Percentiles rank a stretch among this genome's conserved stretches.
Evolutionary conservation across 2,329 filamentous ascomycete species (phyloP).

Genomic region (Amesomyces nigricolor): DNA sequence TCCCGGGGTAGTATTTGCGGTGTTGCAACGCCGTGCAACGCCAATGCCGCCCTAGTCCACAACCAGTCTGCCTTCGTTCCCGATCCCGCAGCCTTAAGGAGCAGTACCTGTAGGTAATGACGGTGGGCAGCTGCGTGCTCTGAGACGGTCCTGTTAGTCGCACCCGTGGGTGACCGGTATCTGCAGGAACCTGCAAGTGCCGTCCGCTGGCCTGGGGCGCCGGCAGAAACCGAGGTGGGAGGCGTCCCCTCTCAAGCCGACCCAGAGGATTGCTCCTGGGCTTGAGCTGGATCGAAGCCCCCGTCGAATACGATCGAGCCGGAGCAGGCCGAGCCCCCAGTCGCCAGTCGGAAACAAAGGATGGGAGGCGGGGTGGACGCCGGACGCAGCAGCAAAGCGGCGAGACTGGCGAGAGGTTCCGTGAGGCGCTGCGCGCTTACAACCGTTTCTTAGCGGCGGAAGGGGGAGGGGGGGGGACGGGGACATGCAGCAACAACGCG

Average conservation of each 20-base stretch:
- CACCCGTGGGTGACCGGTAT: conserved; percentile 19
- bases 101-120: conserved; percentile 14
- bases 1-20: conserved; percentile 24
- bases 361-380: conserved; percentile 10
- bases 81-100: conserved; percentile 10
- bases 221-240: conserved; percentile 22
- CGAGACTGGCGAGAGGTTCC: conserved; percentile 8
- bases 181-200: conserved; percentile 12
- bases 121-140: conserved; percentile 17
- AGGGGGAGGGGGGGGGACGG: too few species aligned
- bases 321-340: conserved; percentile 13
- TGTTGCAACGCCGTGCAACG: conserved; percentile 29
- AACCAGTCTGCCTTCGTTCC: conserved; percentile 12
- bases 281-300: conserved; percentile 9
- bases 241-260: conserved; percentile 12
- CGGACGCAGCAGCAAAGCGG: conserved; percentile 11
- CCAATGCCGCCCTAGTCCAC: conserved; percentile 26
- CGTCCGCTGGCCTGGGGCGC: conserved; percentile 8
- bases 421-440: conserved; percentile 16
- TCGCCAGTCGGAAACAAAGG: conserved; percentile 5
- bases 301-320: conserved; percentile 11
- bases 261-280: conserved; percentile 6
- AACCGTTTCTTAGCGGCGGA: conserved; percentile 7
- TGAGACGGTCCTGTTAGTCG: conserved; percentile 25
- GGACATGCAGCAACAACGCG: conserved; percentile 9